These are phyloP conservation scores for Beauveria asiatica DNA, from an alignment of 2,329 filamentous ascomycete species.

Conservation along the genomic window DNA sequence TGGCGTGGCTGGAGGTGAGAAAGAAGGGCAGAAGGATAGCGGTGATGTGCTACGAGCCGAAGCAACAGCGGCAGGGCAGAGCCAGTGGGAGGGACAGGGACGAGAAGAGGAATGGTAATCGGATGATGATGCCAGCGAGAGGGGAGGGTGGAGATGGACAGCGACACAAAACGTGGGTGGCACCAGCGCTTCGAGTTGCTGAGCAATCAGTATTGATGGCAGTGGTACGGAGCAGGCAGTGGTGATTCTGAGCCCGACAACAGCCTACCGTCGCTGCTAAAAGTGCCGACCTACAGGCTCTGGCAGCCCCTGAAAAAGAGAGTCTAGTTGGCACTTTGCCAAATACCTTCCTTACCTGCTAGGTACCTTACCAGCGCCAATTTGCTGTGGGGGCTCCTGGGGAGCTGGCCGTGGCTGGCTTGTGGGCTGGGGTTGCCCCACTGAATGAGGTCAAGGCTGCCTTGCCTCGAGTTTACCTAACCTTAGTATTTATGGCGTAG, in stretches of 20 bases:
- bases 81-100: background rate
- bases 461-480: too few relatives aligned
- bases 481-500: too few relatives aligned
- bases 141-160: conserved; percentile 8
- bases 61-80: background rate
- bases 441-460: too few relatives aligned
- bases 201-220: background rate
- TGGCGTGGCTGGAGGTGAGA: background rate
- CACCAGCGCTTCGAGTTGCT: background rate
- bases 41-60: background rate
- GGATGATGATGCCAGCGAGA: conserved; percentile 5
- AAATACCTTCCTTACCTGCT: too few relatives aligned
- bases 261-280: too few relatives aligned
- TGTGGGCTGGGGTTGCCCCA: background rate
- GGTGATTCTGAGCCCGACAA: too few relatives aligned
- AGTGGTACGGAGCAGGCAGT: too few relatives aligned
- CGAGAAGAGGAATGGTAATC: conserved; percentile 10
- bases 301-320: background rate
- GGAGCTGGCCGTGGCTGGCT: background rate
- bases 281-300: background rate
- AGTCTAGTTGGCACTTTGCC: background rate
- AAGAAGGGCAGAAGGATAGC: background rate
- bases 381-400: too few relatives aligned
- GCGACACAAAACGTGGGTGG: too few relatives aligned
- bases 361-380: too few relatives aligned